phyloP scores from a whole-genome alignment of 345 rosid species.

The Moricandia arvensis region DNA sequence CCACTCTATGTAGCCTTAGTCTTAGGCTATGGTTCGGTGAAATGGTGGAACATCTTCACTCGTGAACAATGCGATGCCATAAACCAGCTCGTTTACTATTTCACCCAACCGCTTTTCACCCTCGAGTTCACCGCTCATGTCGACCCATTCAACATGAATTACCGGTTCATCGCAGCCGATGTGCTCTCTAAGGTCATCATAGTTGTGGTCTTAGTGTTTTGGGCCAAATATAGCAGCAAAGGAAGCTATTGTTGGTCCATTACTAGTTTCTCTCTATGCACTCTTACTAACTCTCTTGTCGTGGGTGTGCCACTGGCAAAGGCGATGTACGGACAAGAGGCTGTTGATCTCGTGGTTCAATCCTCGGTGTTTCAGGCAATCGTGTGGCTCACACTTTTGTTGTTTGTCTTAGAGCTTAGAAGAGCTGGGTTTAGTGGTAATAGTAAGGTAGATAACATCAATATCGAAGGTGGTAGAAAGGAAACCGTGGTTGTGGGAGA shows the following conservation, averaged over 20 bases:
- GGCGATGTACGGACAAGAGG: constrained; percentile 75
- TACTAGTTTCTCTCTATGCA: constrained; percentile 68
- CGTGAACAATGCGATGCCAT: constrained; percentile 79
- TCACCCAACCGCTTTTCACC: constrained; percentile 79
- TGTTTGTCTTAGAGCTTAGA: constrained; percentile 71
- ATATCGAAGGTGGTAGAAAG: constrained; percentile 12
- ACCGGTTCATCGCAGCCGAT: constrained; percentile 58
- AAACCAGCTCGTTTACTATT: constrained; percentile 72
- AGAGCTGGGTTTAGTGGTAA: constrained; percentile 28
- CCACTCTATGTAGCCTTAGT: constrained; percentile 76
- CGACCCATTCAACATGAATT: constrained; percentile 78
- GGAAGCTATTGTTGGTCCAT: constrained; percentile 81
- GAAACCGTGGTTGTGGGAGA: constrained; percentile 15
- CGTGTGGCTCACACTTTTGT: constrained; percentile 68
- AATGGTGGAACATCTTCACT: constrained; percentile 80
- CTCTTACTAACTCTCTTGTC: constrained; percentile 65
- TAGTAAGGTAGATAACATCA: constrained; percentile 18
- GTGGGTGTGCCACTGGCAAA: constrained; percentile 68
- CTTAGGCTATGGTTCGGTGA: constrained; percentile 82
- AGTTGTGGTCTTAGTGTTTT: constrained; percentile 51
- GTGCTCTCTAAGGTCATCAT: constrained; percentile 64
- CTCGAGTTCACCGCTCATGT: constrained; percentile 68
- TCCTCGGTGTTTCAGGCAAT: constrained; percentile 61
- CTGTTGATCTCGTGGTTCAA: constrained; percentile 79
- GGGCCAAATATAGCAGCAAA: constrained; percentile 65